Evolutionary conservation across 2,329 filamentous ascomycete species (phyloP).

Genomic region (Magnaporthales sp.): DNA sequence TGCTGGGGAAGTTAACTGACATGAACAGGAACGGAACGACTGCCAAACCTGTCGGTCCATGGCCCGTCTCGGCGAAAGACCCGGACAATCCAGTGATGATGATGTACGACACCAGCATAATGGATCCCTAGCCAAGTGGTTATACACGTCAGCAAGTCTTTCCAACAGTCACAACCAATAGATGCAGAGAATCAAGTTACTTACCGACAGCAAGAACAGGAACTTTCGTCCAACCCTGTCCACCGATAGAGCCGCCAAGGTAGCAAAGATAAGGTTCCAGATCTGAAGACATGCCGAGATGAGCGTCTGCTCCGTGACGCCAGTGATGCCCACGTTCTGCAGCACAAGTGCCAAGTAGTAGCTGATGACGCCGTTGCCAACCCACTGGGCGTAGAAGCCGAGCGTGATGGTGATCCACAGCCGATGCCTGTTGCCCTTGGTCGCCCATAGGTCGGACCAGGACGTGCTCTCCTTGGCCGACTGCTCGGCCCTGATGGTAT

Average conservation of each 20-base stretch:
- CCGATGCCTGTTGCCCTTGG: slow-evolving; percentile 6
- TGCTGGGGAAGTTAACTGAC: background rate
- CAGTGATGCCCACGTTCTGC: slow-evolving; percentile 10
- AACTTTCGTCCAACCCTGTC: slow-evolving; percentile 18
- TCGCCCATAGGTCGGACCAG: slow-evolving; percentile 27
- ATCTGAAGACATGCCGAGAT: slow-evolving; percentile 15
- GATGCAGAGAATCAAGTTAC: too few species aligned
- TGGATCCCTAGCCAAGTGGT: slow-evolving; percentile 6
- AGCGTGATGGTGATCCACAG: slow-evolving; percentile 19
- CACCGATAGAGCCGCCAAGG: slow-evolving; percentile 17
- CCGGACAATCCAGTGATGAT: slow-evolving; percentile 15
- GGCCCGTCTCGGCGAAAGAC: slow-evolving; percentile 5
- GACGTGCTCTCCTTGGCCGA: slow-evolving; percentile 17
- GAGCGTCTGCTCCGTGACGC: slow-evolving; percentile 8
- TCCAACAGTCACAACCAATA: background rate
- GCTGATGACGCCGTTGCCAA: slow-evolving; percentile 10
- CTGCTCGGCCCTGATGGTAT: slow-evolving; percentile 33
- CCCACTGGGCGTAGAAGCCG: slow-evolving; percentile 19
- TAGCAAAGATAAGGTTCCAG: slow-evolving; percentile 14
- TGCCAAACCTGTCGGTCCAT: slow-evolving; percentile 14
- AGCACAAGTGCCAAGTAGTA: slow-evolving; percentile 11
- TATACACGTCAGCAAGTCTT: background rate
- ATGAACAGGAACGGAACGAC: slow-evolving; percentile 25
- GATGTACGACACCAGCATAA: slow-evolving; percentile 18
- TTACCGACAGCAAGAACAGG: slow-evolving; percentile 9